These are phyloP conservation scores for Annulohypoxylon bovei DNA, from an alignment of 495 filamentous ascomycete genomes.

Conservation along the genomic window DNA sequence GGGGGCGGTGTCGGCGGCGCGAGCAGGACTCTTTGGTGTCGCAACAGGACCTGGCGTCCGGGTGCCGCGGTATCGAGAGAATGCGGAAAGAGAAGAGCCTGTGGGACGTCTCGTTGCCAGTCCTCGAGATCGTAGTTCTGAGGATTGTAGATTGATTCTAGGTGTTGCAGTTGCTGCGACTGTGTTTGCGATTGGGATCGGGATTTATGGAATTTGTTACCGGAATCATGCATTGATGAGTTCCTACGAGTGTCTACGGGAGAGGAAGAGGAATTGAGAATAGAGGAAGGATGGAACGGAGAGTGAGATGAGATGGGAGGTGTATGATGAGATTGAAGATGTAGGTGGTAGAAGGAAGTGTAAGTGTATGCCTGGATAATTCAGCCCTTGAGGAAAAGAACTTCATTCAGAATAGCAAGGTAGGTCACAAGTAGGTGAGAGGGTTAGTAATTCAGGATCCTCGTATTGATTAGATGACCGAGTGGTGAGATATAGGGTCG, in stretches of 20 bases:
- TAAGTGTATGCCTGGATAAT: not conserved
- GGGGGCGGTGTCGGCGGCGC: not conserved
- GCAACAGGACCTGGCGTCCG: conserved; percentile 25
- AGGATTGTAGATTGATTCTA: not conserved
- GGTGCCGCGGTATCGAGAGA: conserved; percentile 15
- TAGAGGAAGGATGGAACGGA: not conserved
- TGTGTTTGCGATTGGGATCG: not conserved
- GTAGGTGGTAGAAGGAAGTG: not conserved
- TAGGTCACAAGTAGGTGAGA: not conserved
- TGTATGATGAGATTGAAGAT: not conserved
- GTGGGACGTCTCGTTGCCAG: conserved; percentile 20
- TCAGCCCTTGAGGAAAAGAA: not conserved
- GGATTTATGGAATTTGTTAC: not conserved
- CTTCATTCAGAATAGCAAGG: not conserved
- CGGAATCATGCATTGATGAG: not conserved
- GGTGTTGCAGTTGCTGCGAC: not conserved
- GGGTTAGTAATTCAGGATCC: not conserved
- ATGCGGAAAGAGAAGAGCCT: conserved; percentile 19
- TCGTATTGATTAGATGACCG: not conserved
- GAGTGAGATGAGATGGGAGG: not conserved
- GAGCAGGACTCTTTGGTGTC: conserved; percentile 22
- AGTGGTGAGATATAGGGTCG: not conserved
- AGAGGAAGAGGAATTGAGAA: not conserved
- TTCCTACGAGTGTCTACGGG: not conserved
- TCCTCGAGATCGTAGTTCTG: not conserved